These are phyloP conservation scores for Wickerhamomyces rabaulensis DNA, from an alignment of 805 yeast species.

Conservation along the genomic window DNA sequence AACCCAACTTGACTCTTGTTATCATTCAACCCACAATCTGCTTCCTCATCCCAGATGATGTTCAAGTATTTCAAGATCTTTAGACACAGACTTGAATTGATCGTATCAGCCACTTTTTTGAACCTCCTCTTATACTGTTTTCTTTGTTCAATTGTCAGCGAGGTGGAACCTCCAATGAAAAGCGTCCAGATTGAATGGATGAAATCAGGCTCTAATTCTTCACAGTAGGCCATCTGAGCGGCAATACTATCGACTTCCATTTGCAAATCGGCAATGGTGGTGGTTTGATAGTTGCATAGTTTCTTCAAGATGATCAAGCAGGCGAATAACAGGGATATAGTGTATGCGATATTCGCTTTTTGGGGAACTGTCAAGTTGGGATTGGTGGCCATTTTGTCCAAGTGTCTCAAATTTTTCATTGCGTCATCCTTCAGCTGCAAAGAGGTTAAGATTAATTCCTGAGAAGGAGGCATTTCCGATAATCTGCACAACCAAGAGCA, in stretches of 20 bases:
- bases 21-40: not conserved
- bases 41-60: slow-evolving; percentile 20
- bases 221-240: slow-evolving; percentile 8
- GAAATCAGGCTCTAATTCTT: slow-evolving; percentile 4
- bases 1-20: slow-evolving; percentile 12
- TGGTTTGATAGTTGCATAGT: slow-evolving; percentile 8
- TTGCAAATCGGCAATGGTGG: slow-evolving; percentile 10
- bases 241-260: slow-evolving; percentile 10
- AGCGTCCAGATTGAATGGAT: slow-evolving; percentile 20
- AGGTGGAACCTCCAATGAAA: slow-evolving; percentile 20
- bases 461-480: slow-evolving; percentile 9
- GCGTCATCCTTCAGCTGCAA: slow-evolving; percentile 8
- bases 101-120: slow-evolving; percentile 9
- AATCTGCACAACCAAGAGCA: slow-evolving; percentile 20
- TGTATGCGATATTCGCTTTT: slow-evolving; percentile 12
- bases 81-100: slow-evolving; percentile 16
- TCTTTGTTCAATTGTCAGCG: slow-evolving; percentile 10
- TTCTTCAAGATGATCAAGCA: slow-evolving; percentile 15
- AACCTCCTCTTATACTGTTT: slow-evolving; percentile 9
- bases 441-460: slow-evolving; percentile 8
- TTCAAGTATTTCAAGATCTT: slow-evolving; percentile 21
- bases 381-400: not conserved
- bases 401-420: not conserved
- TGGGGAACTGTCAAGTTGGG: slow-evolving; percentile 5
- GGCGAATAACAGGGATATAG: slow-evolving; percentile 13